Conservation (phyloP, 768 basidiomycete species). For the Termitomyces sp. region DNA sequence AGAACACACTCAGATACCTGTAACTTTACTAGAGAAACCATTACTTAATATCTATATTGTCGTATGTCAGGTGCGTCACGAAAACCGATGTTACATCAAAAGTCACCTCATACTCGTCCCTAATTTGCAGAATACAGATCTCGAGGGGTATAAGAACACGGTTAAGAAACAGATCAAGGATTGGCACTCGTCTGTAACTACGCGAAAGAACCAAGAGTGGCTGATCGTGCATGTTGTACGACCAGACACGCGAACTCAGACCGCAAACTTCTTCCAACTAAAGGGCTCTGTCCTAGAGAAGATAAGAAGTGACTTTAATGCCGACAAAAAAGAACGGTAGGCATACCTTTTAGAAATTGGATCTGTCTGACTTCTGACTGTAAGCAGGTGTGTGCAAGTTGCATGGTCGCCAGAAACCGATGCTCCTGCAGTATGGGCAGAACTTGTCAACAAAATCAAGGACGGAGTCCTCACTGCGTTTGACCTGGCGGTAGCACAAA, state of each 20-base stretch:
- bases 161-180: constrained; percentile 88
- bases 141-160: constrained; percentile 72
- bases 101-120: constrained; percentile 10
- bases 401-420: constrained; percentile 68
- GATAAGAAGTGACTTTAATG: constrained; percentile 87
- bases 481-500: constrained; percentile 66
- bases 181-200: constrained; percentile 68
- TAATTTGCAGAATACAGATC: constrained; percentile 45
- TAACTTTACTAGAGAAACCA: constrained; percentile 79
- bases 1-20: constrained; percentile 71
- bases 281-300: constrained; percentile 86
- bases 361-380: constrained; percentile 17
- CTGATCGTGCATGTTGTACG: constrained; percentile 82
- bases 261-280: constrained; percentile 75
- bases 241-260: constrained; percentile 55
- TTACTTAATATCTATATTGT: constrained; percentile 84
- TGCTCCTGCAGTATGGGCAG: constrained; percentile 82
- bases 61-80: constrained; percentile 71
- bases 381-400: constrained; percentile 71
- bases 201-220: constrained; percentile 89
- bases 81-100: neutral
- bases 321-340: constrained; percentile 82
- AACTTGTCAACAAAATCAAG: constrained; percentile 84
- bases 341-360: constrained; percentile 8
- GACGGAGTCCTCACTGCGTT: constrained; percentile 85